These are phyloP conservation scores for Amanita pallidorosea DNA, from an alignment of 768 basidiomycete genomes.

Conservation along the genomic window DNA sequence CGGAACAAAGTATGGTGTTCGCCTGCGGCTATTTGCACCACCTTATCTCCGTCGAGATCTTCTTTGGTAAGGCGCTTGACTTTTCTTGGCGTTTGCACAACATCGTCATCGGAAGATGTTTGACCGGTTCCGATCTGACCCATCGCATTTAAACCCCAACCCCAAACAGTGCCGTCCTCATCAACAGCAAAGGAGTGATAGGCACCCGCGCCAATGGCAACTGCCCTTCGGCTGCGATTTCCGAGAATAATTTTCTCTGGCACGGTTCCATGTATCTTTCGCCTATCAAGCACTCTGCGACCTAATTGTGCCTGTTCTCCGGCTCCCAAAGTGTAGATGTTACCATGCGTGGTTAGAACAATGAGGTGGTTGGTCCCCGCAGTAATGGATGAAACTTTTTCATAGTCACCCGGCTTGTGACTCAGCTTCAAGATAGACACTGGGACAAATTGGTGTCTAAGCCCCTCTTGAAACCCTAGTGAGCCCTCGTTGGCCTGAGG, in stretches of 20 bases:
- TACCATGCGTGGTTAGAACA: conserved; percentile 80
- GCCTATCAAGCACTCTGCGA: conserved; percentile 78
- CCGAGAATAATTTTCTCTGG: conserved; percentile 83
- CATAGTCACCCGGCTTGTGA: conserved; percentile 51
- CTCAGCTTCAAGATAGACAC: conserved; percentile 46
- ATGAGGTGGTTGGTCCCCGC: conserved; percentile 86
- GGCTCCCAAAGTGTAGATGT: conserved; percentile 83
- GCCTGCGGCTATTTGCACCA: conserved; percentile 72
- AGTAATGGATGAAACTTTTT: conserved; percentile 66
- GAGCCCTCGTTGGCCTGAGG: conserved; percentile 64
- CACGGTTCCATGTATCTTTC: conserved; percentile 80
- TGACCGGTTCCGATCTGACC: conserved; percentile 67
- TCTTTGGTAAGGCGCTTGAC: conserved; percentile 55
- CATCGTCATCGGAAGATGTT: conserved; percentile 30
- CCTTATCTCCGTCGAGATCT: conserved; percentile 46
- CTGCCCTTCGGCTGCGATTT: conserved; percentile 42
- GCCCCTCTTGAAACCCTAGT: conserved; percentile 70
- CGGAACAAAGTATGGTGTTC: conserved; percentile 89
- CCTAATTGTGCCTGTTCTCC: conserved; percentile 90
- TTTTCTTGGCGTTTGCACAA: conserved; percentile 53
- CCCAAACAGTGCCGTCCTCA: conserved; percentile 75
- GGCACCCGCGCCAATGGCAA: conserved; percentile 67
- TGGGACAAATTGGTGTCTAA: conserved; percentile 59
- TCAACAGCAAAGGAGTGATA: conserved; percentile 91
- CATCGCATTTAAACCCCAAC: conserved; percentile 93